Evolutionary conservation across 371 early-diverging fungal species (phyloP), one percentile per base, ranked within the genome.

Genomic region (Basidiobolus meristosporus): DNA sequence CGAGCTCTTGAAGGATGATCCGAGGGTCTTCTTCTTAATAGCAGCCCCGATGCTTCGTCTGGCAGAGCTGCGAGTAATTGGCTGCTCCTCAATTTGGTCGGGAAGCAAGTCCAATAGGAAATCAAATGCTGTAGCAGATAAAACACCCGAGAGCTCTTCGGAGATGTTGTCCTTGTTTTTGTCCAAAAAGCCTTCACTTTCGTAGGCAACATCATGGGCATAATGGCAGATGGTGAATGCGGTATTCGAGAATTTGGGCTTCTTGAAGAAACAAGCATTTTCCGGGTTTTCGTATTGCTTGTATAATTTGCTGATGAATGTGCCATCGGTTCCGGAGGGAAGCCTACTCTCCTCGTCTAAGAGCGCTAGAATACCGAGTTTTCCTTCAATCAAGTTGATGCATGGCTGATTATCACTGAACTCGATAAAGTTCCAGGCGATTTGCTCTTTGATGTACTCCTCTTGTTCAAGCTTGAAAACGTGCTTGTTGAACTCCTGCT

Each of bases 121-220:
- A 18, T 62, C 64, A 42, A 76, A 78, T 17, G 70, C 63, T 3
- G 75, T 63, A 23, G 59, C 67, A 44, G 73, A 73, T 38, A 92
- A 59, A 28, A 84, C 46, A 12, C 59, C 63, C 36, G 85, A 56
- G 32, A 83, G 66, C 57, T 97, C 95, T 40, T 95, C 96, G 29
- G 90, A 84, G 16, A 95, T 88, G 10, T 92, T 89, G 62, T 99
- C 98, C 62, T 88, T 90, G 64, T 99, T 99, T 67, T 98, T 99
- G 41, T 91, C 90, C 18, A 99, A 68, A 62, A 99, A 99, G 9
- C 90, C 90, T 28, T 90, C 89, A 17, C 79, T 68, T 42, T 77
- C 78, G 52, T 97, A 97, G 26, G 77, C 67, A 16, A 95, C 95
- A 37, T 76, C 70, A 43, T 85, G 80, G 26, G 96, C 96, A 54